A percentile compares a stretch with the other conserved stretches of the same genome.
phyloP scores from a whole-genome alignment of 495 filamentous ascomycete genomes.

The Neurospora sublineolata region DNA sequence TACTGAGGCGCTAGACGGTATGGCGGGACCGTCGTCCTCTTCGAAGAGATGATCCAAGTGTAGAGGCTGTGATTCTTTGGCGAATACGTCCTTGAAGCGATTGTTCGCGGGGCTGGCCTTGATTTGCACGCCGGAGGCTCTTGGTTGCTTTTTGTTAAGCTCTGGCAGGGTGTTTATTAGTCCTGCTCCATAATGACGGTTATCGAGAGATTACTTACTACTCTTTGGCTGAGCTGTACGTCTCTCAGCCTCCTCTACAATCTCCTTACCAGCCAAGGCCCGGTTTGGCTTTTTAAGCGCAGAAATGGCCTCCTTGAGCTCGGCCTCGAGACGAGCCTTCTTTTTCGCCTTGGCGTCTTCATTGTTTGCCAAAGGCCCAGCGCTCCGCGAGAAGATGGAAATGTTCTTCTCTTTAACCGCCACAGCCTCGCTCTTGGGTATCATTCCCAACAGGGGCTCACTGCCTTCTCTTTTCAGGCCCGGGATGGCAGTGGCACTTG shows the following conservation, averaged over 20 bases:
- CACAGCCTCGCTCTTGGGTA: constrained; percentile 33
- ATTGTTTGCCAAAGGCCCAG: constrained; percentile 9
- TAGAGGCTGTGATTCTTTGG: constrained; percentile 6
- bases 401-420: constrained; percentile 26
- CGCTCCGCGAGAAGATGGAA: constrained; percentile 13
- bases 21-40: constrained; percentile 6
- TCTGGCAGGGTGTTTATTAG: constrained; percentile 35
- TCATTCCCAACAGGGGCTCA: constrained; percentile 43
- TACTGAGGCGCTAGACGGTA: constrained; percentile 20
- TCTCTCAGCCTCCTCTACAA: constrained; percentile 59
- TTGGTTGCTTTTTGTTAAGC: constrained; percentile 54
- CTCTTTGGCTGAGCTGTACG: constrained; percentile 34
- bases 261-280: constrained; percentile 57
- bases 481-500: constrained; percentile 47
- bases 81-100: constrained; percentile 37
- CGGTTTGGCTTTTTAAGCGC: constrained; percentile 81
- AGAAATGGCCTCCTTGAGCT: constrained; percentile 73
- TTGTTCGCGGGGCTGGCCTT: constrained; percentile 64
- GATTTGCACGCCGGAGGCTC: constrained; percentile 50
- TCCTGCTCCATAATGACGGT: not conserved
- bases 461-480: constrained; percentile 54
- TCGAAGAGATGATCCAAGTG: constrained; percentile 2
- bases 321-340: constrained; percentile 64
- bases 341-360: constrained; percentile 56
- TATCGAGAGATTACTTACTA: constrained; percentile 11